phyloP scores from a whole-genome alignment of 148 eudicot genomes.

The Amaranthus palmeri region DNA sequence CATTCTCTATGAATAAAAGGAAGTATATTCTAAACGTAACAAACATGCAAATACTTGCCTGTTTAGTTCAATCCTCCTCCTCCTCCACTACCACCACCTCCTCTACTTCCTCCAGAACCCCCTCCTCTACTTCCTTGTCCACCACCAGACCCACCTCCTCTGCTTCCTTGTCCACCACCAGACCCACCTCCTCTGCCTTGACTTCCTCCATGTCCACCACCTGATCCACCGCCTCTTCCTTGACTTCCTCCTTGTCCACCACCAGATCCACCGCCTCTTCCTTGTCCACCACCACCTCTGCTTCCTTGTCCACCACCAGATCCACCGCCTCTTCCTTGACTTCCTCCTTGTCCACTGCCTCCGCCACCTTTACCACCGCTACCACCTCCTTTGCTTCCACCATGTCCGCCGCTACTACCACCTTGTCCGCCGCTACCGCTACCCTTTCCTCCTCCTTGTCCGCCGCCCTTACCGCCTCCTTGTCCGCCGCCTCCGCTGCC shows the following conservation, averaged over 20 bases:
- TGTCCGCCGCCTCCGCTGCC: background rate
- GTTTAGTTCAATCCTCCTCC: background rate
- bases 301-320: background rate
- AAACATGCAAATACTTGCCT: background rate
- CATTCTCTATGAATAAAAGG: no score
- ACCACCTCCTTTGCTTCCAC: background rate
- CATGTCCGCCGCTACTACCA: constrained; percentile 6
- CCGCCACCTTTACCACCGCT: constrained; percentile 3
- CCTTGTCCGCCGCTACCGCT: background rate
- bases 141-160: no score
- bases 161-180: background rate
- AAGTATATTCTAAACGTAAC: no score
- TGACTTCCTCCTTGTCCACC: background rate
- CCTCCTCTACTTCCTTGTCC: no score
- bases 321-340: constrained; percentile 2
- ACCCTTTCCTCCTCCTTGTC: constrained; percentile 6
- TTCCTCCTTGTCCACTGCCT: background rate
- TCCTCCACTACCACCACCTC: background rate
- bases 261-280: background rate
- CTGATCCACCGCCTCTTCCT: no score
- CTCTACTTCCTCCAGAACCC: background rate
- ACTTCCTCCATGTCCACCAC: no score
- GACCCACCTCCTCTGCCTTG: background rate
- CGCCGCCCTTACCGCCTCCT: background rate
- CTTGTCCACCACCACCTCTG: background rate